Percentiles rank a stretch among this genome's conserved stretches.
phyloP scores from a whole-genome alignment of 495 filamentous ascomycete species.

The Daldinia grandis region DNA sequence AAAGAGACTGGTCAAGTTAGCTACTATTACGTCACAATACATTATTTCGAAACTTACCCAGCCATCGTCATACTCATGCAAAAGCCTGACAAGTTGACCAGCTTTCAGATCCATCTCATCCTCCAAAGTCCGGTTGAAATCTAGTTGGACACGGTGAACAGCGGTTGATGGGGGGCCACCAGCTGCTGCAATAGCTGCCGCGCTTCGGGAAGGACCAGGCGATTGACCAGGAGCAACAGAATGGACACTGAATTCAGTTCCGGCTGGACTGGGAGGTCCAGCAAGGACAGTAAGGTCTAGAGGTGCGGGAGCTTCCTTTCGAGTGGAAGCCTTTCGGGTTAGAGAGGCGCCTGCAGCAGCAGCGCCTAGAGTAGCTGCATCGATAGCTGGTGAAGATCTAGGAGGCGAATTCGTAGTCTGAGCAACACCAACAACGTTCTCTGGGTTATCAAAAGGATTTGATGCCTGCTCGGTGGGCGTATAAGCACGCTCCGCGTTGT shows the following conservation, averaged over 20 bases:
- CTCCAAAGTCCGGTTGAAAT: conserved; percentile 91
- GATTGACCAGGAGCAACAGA: conserved; percentile 59
- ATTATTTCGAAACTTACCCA: conserved; percentile 73
- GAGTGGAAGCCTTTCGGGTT: conserved; percentile 56
- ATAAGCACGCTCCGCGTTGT: conserved; percentile 50
- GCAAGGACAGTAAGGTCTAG: conserved; percentile 60
- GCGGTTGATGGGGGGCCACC: conserved; percentile 63
- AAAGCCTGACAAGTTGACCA: conserved; percentile 83
- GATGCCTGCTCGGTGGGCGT: conserved; percentile 47
- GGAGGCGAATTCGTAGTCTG: conserved; percentile 45
- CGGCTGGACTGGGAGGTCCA: conserved; percentile 64
- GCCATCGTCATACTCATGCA: conserved; percentile 98
- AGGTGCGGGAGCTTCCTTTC: conserved; percentile 53
- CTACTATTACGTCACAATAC: conserved; percentile 6
- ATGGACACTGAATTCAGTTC: conserved; percentile 65
- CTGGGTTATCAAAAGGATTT: conserved; percentile 53
- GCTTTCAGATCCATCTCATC: conserved; percentile 84
- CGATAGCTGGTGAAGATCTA: conserved; percentile 25
- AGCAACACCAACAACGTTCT: conserved; percentile 45
- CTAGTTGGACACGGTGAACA: conserved; percentile 92
- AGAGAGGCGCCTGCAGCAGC: conserved; percentile 48
- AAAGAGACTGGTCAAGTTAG: conserved; percentile 78
- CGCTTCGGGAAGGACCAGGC: conserved; percentile 54
- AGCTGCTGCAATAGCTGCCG: conserved; percentile 62
- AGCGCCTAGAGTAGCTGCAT: conserved; percentile 34